Conservation (phyloP, 169 alveolate genomes). For the Pseudocohnilembus persalinus region DNA sequence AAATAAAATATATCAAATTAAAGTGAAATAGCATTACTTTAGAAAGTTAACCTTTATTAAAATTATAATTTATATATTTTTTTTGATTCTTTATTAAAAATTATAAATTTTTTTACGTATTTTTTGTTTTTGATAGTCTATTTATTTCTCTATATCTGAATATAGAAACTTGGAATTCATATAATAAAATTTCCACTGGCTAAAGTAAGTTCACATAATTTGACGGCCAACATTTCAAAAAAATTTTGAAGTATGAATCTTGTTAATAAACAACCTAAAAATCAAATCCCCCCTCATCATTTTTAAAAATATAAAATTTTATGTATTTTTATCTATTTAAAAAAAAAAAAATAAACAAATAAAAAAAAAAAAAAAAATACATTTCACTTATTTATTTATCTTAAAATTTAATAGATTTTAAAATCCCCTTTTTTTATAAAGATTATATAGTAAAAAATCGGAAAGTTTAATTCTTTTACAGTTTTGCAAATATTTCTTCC, state of each 20-base stretch:
- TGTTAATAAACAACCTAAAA: background rate
- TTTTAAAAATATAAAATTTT: too few relatives aligned
- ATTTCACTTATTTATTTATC: background rate
- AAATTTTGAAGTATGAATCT: background rate
- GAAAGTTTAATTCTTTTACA: background rate
- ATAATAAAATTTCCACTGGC: background rate
- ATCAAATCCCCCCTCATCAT: background rate
- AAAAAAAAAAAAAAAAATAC: background rate
- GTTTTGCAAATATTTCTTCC: background rate
- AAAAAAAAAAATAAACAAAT: background rate
- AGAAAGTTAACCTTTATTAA: background rate
- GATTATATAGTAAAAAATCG: background rate
- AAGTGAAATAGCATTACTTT: background rate
- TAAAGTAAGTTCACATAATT: background rate
- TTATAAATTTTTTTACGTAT: background rate
- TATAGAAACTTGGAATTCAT: background rate
- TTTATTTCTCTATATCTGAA: background rate
- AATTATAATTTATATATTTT: too few relatives aligned
- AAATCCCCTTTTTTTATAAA: too few relatives aligned
- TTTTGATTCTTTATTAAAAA: too few relatives aligned
- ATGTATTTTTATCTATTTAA: background rate
- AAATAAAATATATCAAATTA: background rate
- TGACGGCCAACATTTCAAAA: background rate
- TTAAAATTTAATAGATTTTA: background rate
- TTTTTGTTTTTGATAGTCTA: background rate